phyloP scores from a whole-genome alignment of 257 asterid genomes.

The Solanum arcanum region DNA sequence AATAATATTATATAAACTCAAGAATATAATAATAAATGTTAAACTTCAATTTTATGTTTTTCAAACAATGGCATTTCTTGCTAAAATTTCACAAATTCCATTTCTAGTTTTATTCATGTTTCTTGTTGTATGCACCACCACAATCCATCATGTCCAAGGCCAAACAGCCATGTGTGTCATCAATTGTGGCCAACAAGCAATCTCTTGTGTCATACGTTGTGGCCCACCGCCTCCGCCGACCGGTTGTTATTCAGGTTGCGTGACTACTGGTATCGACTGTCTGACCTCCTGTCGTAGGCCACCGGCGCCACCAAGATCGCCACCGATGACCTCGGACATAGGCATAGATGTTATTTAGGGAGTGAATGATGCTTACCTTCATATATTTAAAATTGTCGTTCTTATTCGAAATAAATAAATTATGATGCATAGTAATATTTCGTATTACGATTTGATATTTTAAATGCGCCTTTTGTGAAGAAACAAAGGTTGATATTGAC shows the following conservation, averaged over 20 bases:
- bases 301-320: neutral
- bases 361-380: neutral
- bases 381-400: too few relatives aligned
- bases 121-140: neutral
- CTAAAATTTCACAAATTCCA: neutral
- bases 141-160: neutral
- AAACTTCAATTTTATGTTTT: neutral
- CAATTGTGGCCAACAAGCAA: neutral
- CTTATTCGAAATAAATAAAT: too few relatives aligned
- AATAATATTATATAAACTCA: neutral
- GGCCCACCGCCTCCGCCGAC: neutral
- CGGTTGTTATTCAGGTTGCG: slow-evolving; percentile 5
- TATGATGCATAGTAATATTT: neutral
- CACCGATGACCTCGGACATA: neutral
- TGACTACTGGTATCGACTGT: neutral
- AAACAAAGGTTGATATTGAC: neutral
- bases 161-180: neutral
- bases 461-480: neutral
- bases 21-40: neutral
- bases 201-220: neutral
- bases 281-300: neutral
- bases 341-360: neutral
- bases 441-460: neutral
- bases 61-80: neutral
- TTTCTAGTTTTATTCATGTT: neutral